Evolutionary conservation across 805 yeast genomes (phyloP).

Genomic region (Yamadazyma paraphyllophila): DNA sequence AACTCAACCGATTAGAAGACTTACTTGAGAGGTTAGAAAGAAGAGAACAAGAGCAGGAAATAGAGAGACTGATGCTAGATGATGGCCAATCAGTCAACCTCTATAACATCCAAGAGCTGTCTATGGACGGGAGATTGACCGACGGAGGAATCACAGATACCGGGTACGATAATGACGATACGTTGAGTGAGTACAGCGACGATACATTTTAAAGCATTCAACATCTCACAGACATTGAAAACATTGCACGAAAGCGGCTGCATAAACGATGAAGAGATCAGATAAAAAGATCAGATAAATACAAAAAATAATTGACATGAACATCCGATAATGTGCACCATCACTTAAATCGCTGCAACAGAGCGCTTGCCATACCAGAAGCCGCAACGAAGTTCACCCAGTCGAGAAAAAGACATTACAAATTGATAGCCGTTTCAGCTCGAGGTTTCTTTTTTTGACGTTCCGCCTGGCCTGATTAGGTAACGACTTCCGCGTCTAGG

Average conservation of each 20-base stretch:
- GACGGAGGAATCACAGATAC: not conserved
- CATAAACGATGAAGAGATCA: too few relatives aligned
- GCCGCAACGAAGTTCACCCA: too few relatives aligned
- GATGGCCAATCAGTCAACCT: constrained; percentile 15
- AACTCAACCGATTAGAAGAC: constrained; percentile 19
- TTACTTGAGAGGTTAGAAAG: constrained; percentile 8
- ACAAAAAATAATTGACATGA: too few relatives aligned
- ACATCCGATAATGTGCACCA: too few relatives aligned
- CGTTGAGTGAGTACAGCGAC: constrained; percentile 2
- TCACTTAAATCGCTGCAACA: too few relatives aligned
- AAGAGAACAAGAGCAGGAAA: constrained; percentile 3
- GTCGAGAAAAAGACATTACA: too few relatives aligned
- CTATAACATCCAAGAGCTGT: constrained; percentile 22
- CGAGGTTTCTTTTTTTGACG: not conserved
- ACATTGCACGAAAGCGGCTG: too few relatives aligned
- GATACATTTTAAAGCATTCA: constrained; percentile 6
- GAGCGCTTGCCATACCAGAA: too few relatives aligned
- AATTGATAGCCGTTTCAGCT: not conserved
- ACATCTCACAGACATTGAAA: too few relatives aligned
- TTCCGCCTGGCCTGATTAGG: not conserved
- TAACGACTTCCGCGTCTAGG: not conserved
- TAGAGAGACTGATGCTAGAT: constrained; percentile 10
- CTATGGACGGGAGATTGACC: constrained; percentile 6
- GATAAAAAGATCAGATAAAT: too few relatives aligned
- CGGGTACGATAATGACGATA: constrained; percentile 4